phyloP scores from a whole-genome alignment of 768 basidiomycete species.

The Termitomyces sp. region DNA sequence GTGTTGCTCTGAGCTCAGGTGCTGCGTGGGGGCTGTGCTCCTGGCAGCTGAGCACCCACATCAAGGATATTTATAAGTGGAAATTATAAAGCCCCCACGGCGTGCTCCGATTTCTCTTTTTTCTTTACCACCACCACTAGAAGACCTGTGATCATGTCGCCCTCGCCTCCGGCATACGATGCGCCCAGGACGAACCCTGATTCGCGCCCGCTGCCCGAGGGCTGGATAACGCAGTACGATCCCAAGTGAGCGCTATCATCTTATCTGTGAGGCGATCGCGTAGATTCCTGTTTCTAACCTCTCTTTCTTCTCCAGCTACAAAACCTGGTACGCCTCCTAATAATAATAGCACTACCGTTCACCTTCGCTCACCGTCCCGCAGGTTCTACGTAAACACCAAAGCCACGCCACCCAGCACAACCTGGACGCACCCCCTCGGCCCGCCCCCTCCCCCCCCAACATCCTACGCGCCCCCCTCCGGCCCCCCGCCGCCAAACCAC shows the following conservation, averaged over 20 bases:
- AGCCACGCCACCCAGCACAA: conserved; percentile 57
- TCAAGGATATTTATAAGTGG: too few species aligned
- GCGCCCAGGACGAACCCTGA: conserved; percentile 43
- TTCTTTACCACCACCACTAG: conserved; percentile 8
- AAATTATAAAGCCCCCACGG: too few species aligned
- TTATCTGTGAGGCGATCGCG: conserved; percentile 22
- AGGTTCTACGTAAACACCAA: conserved; percentile 80
- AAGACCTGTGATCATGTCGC: too few species aligned
- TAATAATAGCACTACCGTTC: too few species aligned
- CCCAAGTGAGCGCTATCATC: conserved; percentile 46
- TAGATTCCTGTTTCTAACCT: conserved; percentile 1
- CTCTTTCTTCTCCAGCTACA: conserved; percentile 43
- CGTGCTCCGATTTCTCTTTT: neutral
- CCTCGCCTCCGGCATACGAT: conserved; percentile 33
- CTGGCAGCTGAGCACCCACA: too few species aligned
- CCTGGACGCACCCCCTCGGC: conserved; percentile 71
- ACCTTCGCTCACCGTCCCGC: neutral
- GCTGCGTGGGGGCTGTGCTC: too few species aligned
- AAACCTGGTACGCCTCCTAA: conserved; percentile 54
- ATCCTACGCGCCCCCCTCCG: conserved; percentile 37
- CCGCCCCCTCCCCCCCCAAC: conserved; percentile 29
- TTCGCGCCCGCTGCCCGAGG: conserved; percentile 54
- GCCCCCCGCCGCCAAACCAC: conserved; percentile 43
- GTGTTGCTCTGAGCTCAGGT: too few species aligned
- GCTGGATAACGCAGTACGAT: conserved; percentile 71